Evolutionary conservation across 495 filamentous ascomycete genomes (phyloP), one percentile per base, ranked within the genome.

Genomic region (Penicillium canescens): DNA sequence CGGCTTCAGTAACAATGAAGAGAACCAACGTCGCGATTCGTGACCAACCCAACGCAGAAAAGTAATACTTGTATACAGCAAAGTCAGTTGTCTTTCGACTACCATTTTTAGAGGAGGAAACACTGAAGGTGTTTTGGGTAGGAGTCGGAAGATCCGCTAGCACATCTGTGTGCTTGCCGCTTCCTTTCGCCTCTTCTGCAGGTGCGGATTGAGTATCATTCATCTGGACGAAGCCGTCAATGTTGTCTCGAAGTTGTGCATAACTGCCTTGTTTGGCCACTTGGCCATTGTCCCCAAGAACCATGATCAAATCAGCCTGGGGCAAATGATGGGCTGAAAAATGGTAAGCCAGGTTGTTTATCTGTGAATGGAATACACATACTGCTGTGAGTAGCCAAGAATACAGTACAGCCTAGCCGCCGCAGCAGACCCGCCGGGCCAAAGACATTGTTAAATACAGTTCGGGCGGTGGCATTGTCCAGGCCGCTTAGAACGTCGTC

Each of bases 401-500:
- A 63, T 1, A 52, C 49, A 0, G 37, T 54, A 43, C 38, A 43
- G 9, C 56, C 56, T 16, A 56, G 65, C 36, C 61, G 46, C 72
- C 71, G 70, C 4, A 81, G 52, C 1, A 83, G 45, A 9, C 77
- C 76, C 7, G 63, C 47, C 4, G 42, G 50, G 2, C 77, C 73
- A 50, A 83, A 78, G 7, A 82, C 65, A 41, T 71, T 66, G 0
- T 67, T 56, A 40, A 79, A 79, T 0, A 83, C 72, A 3, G 62
- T 60, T 7, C 73, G 61, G 45, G 76, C 75, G 3, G 80, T 82
- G 14, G 68, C 60, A 6, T 71, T 66, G 46, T 84, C 80, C 8
- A 82, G 61, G 0, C 68, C 77, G 54, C 71, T 81, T 6, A 83
- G 65, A n/a, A 78, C 58, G 55, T 84, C 76, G 41, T 79, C 76